Base-by-base conservation (phyloP, 1,139 yeast species). In the Pichia sp. region DNA sequence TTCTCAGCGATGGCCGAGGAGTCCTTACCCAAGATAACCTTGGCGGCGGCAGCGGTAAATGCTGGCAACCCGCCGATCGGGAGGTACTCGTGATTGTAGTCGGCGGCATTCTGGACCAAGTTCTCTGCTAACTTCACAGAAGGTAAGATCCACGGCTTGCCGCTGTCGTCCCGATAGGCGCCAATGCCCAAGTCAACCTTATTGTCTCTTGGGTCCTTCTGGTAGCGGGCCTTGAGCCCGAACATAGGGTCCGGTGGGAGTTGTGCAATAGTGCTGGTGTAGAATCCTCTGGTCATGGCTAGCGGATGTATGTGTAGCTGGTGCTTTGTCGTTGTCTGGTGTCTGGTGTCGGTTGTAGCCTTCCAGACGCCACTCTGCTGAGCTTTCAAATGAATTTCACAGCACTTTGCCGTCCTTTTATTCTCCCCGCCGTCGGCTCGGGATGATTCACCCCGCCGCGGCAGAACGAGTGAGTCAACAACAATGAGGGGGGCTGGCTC, bases 61-160 rank as follows among this genome's bases (percentile, higher is more conserved):
- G 81, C 78, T 43, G 83, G 81, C 62, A 79, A 80, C 41, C 99
- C 99, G 17, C 84, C 74, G 67, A 93, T 91, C 16, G 92, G 85
- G 63, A 91, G 77, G 73, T 93, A 93, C 73, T 93, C 99, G 74
- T 93, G 98, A 76, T 93, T 90, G 73, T 84, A 85, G 45, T 72
- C 75, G 20, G 87, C 83, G 62, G 82, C 83, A 38, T 73, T 67
- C 51, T 77, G 78, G 34, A 83, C 64, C 59, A 73, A 64, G 55
- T 75, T 71, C 71, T 91, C 97, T 49, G 95, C 95, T 52, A 73
- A 68, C 63, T 71, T 80, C 16, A 93, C 98, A 10, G 95, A 84
- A 7, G 96, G 96, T 53, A 93, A 77, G 54, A 93, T 91, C 90
- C 93, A 92, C 51, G 98, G 97, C 73, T 90, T 87, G 55, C 97